Evolutionary conservation across 2,329 filamentous ascomycete species (phyloP), one percentile per base, ranked within the genome.

Genomic region (Scedosporium aurantiacum): DNA sequence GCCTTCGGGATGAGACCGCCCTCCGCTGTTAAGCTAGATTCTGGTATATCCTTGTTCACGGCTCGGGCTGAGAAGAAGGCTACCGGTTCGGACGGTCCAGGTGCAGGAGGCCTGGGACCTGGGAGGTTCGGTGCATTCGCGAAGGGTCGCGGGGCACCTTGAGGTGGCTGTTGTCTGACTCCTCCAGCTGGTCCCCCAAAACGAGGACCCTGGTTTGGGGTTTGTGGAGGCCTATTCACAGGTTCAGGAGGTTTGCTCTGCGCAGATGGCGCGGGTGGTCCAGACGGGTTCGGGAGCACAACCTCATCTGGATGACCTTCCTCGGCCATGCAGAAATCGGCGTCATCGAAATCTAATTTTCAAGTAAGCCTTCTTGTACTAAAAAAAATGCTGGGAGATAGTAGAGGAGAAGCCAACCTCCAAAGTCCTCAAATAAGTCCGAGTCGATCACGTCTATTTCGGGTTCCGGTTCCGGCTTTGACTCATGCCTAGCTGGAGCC

Each of bases 301-400:
- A 93, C 79, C 70, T 93, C 90, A 70, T 94, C 89, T 3, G 89
- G 88, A 68, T 91, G 86, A 21, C 82, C 86, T 28, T 87, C 83
- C 64, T 89, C 81, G 8, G 80, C 75, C 6, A 88, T 86, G 57
- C 82, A 85, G 69, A 92, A 91, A 70, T 91, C 89, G 59, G 83
- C 86, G 72, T 90, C 87, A 67, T 91, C 88, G 69, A 91, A 87
- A 63, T 90, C 84, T 79, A 80, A 74, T 70, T 7, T 6, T 14
- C 18, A 14, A 25, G 50, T 54, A 2, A 54, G 50, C 8, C 5
- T 28, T 10, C 21, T 27, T 41, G 12, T 21, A 16, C 10, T n/a
- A 25, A 23, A 41, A 21, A 37, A 6, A 10, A 54, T 7, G 8
- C 40, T 2, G 4, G 41, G n/a, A 25, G 21, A 10, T n/a, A 16